A percentile compares a stretch with the other conserved stretches of the same genome.
Evolutionary conservation across 106 monocot genomes (phyloP).

Genomic region (Xerophyta viscosa): DNA sequence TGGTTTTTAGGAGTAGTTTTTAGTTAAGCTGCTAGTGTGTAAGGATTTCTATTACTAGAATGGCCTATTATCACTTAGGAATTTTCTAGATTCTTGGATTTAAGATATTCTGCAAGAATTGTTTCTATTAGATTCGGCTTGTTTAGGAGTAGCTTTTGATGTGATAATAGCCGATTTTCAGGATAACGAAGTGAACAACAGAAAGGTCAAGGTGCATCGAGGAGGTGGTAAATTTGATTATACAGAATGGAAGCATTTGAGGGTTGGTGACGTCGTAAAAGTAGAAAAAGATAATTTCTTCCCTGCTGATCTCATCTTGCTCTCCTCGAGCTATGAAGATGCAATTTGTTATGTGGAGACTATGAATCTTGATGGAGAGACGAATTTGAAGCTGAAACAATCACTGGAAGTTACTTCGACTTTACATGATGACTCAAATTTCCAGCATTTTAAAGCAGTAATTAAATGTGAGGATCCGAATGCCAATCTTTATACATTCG

Average conservation of each 20-base stretch:
- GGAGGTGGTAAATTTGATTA: conserved; percentile 48
- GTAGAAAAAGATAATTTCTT: conserved; percentile 88
- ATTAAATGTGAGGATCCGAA: conserved; percentile 88
- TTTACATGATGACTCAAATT: conserved; percentile 53
- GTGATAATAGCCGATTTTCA: conserved; percentile 3
- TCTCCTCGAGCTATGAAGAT: conserved; percentile 86
- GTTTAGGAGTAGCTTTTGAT: too few species aligned
- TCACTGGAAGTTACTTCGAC: conserved; percentile 54
- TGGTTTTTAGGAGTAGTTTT: too few species aligned
- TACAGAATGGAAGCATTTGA: conserved; percentile 66
- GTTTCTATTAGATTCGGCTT: too few species aligned
- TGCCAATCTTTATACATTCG: conserved; percentile 72
- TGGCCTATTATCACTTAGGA: too few species aligned
- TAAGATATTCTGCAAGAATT: too few species aligned
- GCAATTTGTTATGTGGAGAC: conserved; percentile 95
- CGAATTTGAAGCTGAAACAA: conserved; percentile 88
- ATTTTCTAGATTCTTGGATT: too few species aligned
- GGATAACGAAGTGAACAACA: conserved; percentile 78
- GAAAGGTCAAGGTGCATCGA: conserved; percentile 56
- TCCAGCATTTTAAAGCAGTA: conserved; percentile 44
- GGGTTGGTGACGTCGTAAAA: conserved; percentile 81
- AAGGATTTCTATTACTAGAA: too few species aligned
- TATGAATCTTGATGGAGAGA: conserved; percentile 93
- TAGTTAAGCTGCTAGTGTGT: too few species aligned
- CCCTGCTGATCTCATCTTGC: conserved; percentile 76